A percentile compares a stretch with the other conserved stretches of the same genome.
Conservation (phyloP, 495 filamentous ascomycete genomes). For the Hamigera avellanea region DNA sequence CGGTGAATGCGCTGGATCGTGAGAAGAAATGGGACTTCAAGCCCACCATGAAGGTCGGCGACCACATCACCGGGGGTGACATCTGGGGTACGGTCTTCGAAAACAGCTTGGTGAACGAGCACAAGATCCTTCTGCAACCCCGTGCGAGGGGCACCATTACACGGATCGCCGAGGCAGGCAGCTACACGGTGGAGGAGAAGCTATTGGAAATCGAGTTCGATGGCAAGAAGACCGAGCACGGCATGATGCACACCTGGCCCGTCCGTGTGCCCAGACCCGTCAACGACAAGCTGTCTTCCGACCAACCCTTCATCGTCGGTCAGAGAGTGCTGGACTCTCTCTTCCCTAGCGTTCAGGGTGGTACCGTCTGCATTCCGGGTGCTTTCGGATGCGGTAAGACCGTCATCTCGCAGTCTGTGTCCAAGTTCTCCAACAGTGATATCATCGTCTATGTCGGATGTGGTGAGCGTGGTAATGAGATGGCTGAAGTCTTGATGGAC, state of each 20-base stretch:
- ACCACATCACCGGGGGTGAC: conserved; percentile 93
- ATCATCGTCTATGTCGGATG: conserved; percentile 98
- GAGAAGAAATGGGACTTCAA: conserved; percentile 92
- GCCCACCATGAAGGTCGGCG: conserved; percentile 82
- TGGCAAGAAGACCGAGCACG: conserved; percentile 80
- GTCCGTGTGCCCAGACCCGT: conserved; percentile 89
- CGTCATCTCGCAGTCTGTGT: conserved; percentile 94
- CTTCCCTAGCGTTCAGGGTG: conserved; percentile 95
- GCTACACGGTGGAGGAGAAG: conserved; percentile 89
- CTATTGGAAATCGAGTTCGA: conserved; percentile 95
- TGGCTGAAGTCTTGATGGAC: conserved; percentile 99
- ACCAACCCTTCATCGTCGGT: conserved; percentile 86
- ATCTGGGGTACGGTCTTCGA: conserved; percentile 90
- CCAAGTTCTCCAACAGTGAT: conserved; percentile 99
- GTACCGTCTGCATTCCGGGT: conserved; percentile 94
- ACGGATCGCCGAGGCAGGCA: conserved; percentile 72
- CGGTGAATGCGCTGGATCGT: conserved; percentile 78
- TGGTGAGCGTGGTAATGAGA: conserved; percentile 97
- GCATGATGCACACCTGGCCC: conserved; percentile 99
- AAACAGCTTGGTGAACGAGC: conserved; percentile 88
- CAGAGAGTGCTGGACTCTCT: conserved; percentile 94
- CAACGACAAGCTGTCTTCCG: conserved; percentile 78
- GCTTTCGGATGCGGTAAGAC: conserved; percentile 99
- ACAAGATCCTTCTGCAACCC: conserved; percentile 92
- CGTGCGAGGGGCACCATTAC: conserved; percentile 87